Evolutionary conservation across 192 early-diverging fungal species (phyloP).

Genomic region (Diversispora epigaea): DNA sequence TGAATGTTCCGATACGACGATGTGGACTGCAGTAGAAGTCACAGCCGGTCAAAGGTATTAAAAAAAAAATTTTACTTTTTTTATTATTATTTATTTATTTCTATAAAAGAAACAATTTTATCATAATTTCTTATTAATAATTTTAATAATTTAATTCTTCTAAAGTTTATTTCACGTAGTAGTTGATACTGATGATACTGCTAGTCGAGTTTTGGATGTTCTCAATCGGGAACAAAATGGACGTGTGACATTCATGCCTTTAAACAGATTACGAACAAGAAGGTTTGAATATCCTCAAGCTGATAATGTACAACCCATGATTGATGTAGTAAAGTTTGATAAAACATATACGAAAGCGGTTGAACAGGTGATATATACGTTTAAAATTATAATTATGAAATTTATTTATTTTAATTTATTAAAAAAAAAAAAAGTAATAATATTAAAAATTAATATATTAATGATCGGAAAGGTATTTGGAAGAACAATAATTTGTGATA

Average conservation of each 20-base stretch:
- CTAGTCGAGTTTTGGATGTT: conserved; percentile 67
- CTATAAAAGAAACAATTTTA: neutral
- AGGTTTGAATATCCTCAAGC: conserved; percentile 61
- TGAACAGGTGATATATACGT: conserved; percentile 59
- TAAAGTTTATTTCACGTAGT: conserved; percentile 94
- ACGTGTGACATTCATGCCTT: conserved; percentile 93
- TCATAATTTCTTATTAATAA: neutral
- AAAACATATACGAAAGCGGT: conserved; percentile 71
- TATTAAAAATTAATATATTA: neutral
- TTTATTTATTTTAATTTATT: no score
- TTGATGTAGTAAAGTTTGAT: conserved; percentile 75
- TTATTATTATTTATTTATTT: neutral
- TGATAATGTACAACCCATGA: conserved; percentile 78
- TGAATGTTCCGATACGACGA: conserved; percentile 74
- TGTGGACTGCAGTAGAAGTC: conserved; percentile 84
- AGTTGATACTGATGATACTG: conserved; percentile 91
- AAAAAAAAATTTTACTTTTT: neutral
- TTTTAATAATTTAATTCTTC: neutral
- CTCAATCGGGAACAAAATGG: conserved; percentile 65
- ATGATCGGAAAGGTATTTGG: conserved; percentile 68
- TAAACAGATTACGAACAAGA: conserved; percentile 78
- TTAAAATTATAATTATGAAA: neutral
- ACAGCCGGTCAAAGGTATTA: conserved; percentile 73
- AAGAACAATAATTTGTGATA: conserved; percentile 82
- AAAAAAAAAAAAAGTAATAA: no score